Evolutionary conservation across 1,284 basidiomycete genomes (phyloP).

Genomic region (Moniliella sp.): DNA sequence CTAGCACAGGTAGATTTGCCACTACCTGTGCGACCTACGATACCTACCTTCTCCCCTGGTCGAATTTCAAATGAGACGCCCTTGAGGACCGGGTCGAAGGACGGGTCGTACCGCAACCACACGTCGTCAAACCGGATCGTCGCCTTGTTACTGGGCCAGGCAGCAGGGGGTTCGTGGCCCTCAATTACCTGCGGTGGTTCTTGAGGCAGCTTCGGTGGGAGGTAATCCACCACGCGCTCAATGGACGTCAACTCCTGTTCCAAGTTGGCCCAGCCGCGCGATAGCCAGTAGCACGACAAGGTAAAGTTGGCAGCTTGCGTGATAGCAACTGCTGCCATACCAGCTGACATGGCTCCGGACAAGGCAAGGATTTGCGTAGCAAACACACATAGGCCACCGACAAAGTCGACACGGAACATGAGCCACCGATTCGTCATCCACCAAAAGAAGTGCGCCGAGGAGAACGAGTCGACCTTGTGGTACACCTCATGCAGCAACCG

Average conservation of each 20-base stretch:
- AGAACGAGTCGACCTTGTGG: constrained; percentile 37
- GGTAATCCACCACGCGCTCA: constrained; percentile 70
- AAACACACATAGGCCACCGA: constrained; percentile 1
- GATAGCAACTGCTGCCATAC: constrained; percentile 12
- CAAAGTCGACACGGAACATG: neutral
- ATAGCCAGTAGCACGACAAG: constrained; percentile 37
- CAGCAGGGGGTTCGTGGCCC: constrained; percentile 36
- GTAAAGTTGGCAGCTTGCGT: constrained; percentile 13
- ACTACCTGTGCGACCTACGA: constrained; percentile 1
- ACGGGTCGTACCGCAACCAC: constrained; percentile 46
- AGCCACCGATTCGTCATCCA: constrained; percentile 2
- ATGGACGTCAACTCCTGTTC: constrained; percentile 41
- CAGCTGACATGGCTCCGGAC: constrained; percentile 6
- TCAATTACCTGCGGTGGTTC: constrained; percentile 1
- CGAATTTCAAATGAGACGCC: constrained; percentile 41
- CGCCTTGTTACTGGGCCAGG: constrained; percentile 47
- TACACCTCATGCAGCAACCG: constrained; percentile 31
- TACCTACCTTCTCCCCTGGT: constrained; percentile 1
- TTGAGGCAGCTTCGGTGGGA: constrained; percentile 7
- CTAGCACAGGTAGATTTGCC: constrained; percentile 3
- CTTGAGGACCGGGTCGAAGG: constrained; percentile 52
- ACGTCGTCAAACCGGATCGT: constrained; percentile 45
- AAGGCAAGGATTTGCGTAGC: neutral
- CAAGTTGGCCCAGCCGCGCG: too few relatives aligned
- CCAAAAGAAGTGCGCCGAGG: neutral